Percentiles rank a stretch among this genome's conserved stretches.
Evolutionary conservation across 805 yeast species (phyloP).

Genomic region (Metschnikowia sp.): DNA sequence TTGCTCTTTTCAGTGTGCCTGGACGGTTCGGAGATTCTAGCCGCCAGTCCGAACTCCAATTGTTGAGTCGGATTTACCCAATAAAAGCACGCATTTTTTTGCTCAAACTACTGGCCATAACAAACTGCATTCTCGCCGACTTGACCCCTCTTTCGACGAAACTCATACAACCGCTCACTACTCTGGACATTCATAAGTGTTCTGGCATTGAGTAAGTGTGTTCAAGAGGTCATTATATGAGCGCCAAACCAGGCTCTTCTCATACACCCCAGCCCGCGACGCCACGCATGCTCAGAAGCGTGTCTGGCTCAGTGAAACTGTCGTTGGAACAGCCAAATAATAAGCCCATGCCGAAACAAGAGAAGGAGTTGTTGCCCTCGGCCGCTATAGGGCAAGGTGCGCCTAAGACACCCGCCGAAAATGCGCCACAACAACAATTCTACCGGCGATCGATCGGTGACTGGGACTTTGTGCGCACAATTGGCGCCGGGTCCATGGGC

Average conservation of each 20-base stretch:
- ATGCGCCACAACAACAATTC: conserved; percentile 43
- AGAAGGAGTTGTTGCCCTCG: conserved; percentile 15
- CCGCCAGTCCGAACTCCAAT: too few species aligned
- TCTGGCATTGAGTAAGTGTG: too few species aligned
- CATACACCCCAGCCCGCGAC: conserved; percentile 50
- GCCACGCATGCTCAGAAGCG: conserved; percentile 64
- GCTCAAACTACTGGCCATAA: too few species aligned
- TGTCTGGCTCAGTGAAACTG: conserved; percentile 18
- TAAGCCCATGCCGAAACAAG: background rate
- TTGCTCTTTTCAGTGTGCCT: too few species aligned
- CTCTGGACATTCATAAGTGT: too few species aligned
- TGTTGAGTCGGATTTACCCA: too few species aligned
- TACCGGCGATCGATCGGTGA: conserved; percentile 91
- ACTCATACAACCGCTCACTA: too few species aligned
- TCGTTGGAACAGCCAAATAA: conserved; percentile 3
- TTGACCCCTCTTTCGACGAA: too few species aligned
- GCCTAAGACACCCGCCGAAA: background rate
- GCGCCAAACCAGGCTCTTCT: conserved; percentile 2
- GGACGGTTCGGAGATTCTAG: too few species aligned
- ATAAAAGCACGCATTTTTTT: too few species aligned
- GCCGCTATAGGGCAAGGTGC: conserved; percentile 8
- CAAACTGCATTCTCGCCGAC: too few species aligned
- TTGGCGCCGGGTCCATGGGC: conserved; percentile 99
- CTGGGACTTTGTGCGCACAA: conserved; percentile 92
- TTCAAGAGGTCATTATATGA: background rate